Evolutionary conservation across 2,329 filamentous ascomycete genomes (phyloP).

Genomic region (Celoporthe dispersa): DNA sequence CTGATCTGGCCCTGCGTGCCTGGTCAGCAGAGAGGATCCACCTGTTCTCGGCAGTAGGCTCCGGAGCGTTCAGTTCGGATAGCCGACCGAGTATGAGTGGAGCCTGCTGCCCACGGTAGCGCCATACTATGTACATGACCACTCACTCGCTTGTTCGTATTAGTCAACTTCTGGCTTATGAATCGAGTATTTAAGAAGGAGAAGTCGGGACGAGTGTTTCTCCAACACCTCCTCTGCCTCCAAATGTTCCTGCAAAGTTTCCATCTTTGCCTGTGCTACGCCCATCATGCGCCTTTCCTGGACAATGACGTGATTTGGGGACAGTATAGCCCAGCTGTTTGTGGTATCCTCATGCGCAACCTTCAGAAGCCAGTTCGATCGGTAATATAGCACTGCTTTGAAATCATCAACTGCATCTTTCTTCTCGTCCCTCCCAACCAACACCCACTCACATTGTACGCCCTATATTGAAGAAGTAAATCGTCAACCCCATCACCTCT

Average conservation of each 20-base stretch:
- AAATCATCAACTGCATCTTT: conserved; percentile 12
- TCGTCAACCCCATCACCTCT: not conserved
- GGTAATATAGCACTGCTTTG: conserved; percentile 15
- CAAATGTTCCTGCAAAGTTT: not conserved
- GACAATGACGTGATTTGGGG: conserved; percentile 19
- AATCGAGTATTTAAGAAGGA: not conserved
- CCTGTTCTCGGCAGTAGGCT: too few species aligned
- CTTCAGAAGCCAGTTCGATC: not conserved
- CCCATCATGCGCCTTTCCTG: not conserved
- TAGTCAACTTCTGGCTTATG: conserved; percentile 13
- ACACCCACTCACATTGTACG: not conserved
- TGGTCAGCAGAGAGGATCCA: not conserved
- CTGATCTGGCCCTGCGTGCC: too few species aligned
- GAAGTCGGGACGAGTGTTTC: not conserved
- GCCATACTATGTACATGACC: too few species aligned
- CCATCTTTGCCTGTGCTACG: not conserved
- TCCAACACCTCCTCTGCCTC: not conserved
- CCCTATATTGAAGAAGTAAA: conserved; percentile 7
- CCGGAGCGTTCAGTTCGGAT: too few species aligned
- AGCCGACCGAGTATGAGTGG: not conserved
- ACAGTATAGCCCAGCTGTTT: not conserved
- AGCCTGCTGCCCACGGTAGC: not conserved
- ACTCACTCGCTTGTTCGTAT: not conserved
- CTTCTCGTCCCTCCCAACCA: too few species aligned
- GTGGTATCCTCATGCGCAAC: not conserved